These are phyloP conservation scores for Leptodontidium sp. DNA, from an alignment of 2,329 filamentous ascomycete genomes.

Conservation along the genomic window DNA sequence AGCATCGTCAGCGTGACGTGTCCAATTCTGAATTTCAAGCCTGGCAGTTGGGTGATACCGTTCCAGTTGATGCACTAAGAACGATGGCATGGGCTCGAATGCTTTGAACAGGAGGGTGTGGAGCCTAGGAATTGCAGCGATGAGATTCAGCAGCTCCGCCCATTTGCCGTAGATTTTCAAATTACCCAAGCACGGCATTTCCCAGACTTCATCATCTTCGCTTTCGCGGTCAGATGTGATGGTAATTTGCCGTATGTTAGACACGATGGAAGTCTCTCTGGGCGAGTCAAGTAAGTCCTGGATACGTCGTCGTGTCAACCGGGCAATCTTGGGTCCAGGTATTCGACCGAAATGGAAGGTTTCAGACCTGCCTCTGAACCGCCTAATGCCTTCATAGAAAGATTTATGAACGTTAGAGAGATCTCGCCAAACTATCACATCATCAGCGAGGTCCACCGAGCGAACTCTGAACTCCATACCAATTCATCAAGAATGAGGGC, in stretches of 20 bases:
- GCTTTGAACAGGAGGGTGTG: neutral
- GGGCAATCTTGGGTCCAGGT: neutral
- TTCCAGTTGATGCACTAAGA: neutral
- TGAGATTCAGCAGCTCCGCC: neutral
- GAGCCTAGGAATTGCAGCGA: neutral
- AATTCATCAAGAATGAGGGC: neutral
- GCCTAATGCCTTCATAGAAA: neutral
- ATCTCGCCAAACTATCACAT: neutral
- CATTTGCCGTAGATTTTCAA: neutral
- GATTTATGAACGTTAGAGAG: neutral
- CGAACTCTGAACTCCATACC: neutral
- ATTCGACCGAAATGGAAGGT: neutral
- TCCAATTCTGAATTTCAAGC: neutral
- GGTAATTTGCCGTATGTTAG: neutral
- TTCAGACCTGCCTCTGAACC: neutral
- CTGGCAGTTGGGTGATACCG: constrained; percentile 3
- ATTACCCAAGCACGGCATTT: neutral
- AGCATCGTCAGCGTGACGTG: neutral
- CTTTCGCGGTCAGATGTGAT: neutral
- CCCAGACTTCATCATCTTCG: neutral
- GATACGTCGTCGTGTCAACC: neutral
- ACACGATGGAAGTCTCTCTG: neutral
- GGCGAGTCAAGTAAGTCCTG: neutral
- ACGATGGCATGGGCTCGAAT: neutral
- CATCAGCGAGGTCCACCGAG: neutral